Base-by-base conservation (phyloP, 2,329 filamentous ascomycete genomes). In the Akanthomyces muscarius region DNA sequence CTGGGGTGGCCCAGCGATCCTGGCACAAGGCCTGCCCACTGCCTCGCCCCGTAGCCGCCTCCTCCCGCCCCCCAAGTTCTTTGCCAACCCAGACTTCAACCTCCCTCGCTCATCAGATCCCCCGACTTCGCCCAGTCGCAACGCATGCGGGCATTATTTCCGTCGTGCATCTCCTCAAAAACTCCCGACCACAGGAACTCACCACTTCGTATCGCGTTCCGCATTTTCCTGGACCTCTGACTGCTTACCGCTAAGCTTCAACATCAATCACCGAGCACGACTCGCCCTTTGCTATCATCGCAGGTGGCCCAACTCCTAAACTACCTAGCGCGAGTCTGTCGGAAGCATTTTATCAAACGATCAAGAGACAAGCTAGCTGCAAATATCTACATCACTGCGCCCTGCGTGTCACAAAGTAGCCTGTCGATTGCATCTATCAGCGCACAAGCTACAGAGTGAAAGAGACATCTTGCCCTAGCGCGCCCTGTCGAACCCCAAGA, bases 11-110 rank as follows among this genome's bases (percentile, higher is more conserved):
- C 56, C 33, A 42, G 56, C 56, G 56, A 59, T 51, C 44, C 54
- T 59, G 56, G 33, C 30, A 38, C 30, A 33, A 50, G 25, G 28
- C 50, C 50, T 21, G 28, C 38, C 48, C 58, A 41, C 58, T 55
- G 41, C 38, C 38, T 53, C 38, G 42, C 50, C 59, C 50, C 59
- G 21, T 44, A 58, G 30, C 52, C 54, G 61, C 61, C 61, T 55
- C 61, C 61, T 47, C 61, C 52, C 45, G 42, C 61, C 61, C 54
- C 54, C 61, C 51, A 55, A 58, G 47, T 53, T 45, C 53, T 28
- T 48, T 59, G 23, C 28, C 28, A 10, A 36, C 48, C 42, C 42
- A 41, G 36, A 47, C 61, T 63, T 63, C 61, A 63, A 58, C 38
- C 61, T 58, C 53, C 61, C 61, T 63, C 54, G 44, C 21, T 63